Conservation (phyloP, 257 asterid species). For the Primulina tabacum region DNA sequence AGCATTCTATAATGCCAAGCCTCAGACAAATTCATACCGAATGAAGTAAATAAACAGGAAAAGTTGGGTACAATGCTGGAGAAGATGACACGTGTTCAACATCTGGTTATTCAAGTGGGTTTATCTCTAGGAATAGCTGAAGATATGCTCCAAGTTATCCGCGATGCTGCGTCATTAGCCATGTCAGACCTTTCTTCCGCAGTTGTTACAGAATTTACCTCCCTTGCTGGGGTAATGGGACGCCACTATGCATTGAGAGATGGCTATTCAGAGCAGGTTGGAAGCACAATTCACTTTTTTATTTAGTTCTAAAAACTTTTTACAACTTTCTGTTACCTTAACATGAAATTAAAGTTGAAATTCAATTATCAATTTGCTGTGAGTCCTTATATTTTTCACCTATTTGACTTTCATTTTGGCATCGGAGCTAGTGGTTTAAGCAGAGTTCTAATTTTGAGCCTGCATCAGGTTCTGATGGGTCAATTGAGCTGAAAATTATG, state of each 20-base stretch:
- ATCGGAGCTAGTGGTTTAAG: background rate
- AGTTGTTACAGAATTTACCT: slow-evolving; percentile 88
- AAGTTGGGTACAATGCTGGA: slow-evolving; percentile 94
- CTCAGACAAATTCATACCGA: slow-evolving; percentile 20
- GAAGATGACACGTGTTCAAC: slow-evolving; percentile 77
- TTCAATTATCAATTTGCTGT: slow-evolving; percentile 6
- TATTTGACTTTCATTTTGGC: background rate
- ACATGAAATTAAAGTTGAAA: background rate
- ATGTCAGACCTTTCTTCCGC: slow-evolving; percentile 93
- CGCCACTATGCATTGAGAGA: slow-evolving; percentile 96
- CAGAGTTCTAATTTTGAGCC: background rate
- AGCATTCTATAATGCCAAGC: slow-evolving; percentile 2
- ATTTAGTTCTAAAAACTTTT: slow-evolving; percentile 13
- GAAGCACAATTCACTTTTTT: slow-evolving; percentile 2
- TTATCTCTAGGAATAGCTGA: slow-evolving; percentile 49
- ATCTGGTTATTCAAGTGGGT: slow-evolving; percentile 64
- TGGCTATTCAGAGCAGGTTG: slow-evolving; percentile 83
- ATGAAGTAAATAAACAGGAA: slow-evolving; percentile 49
- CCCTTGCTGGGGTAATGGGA: slow-evolving; percentile 90
- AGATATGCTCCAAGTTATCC: slow-evolving; percentile 51
- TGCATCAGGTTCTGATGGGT: background rate
- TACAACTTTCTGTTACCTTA: slow-evolving; percentile 2
- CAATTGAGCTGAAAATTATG: background rate
- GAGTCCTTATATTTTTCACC: background rate
- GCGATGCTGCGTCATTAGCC: slow-evolving; percentile 77